Evolutionary conservation across 129 eudicot genomes (phyloP), one percentile per base, ranked within the genome.

Genomic region (Arctium minus): DNA sequence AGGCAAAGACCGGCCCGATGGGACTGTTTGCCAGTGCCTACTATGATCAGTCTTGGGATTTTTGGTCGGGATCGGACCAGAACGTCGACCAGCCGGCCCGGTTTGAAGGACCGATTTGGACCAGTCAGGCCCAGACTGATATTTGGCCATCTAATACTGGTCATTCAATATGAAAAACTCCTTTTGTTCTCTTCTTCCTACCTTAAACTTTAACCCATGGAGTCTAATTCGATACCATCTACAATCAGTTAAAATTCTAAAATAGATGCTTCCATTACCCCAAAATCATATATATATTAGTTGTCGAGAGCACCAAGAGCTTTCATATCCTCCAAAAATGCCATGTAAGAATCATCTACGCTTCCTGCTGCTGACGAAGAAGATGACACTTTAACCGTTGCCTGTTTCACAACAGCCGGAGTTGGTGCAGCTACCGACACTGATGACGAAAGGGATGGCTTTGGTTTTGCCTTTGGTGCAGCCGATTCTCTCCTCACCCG

Each of bases 251-350:
- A 22, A 39, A 39, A 65, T 53, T 29, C 60, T 36, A 31, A 33
- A 32, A 11, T 3, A 44, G 78, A 56, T 17, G 8, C 67, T 60
- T 36, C 37, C 72, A 64, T 78, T 70, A 50, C 48, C 78, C 29
- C 48, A 29, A 7, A 68, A 70, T 36, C 29, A 80, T 29, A 22
- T 22, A 22, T 22, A 22, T 22, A 44, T 94, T 88, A 96, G 81
- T 90, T 62, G 70, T 96, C 99, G 11, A 93, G 97, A 42, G 99
- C 99, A 81, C 99, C 99, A 27, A 96, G 92, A n/a, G 91, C 97
- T 82, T 96, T 96, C 97, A 96, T 96, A 81, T 96, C 99, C 90
- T 96, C 97, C 82, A 96, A 89, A 86, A 96, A 96, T 29, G 97
- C 97, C 90, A 74, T 87, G 76, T 96, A 96, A 6, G 99, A 96